Percentiles rank a stretch among this genome's conserved stretches.
These are phyloP conservation scores for Rhizoctonia solani DNA, from an alignment of 1,284 basidiomycete genomes.

Conservation along the genomic window DNA sequence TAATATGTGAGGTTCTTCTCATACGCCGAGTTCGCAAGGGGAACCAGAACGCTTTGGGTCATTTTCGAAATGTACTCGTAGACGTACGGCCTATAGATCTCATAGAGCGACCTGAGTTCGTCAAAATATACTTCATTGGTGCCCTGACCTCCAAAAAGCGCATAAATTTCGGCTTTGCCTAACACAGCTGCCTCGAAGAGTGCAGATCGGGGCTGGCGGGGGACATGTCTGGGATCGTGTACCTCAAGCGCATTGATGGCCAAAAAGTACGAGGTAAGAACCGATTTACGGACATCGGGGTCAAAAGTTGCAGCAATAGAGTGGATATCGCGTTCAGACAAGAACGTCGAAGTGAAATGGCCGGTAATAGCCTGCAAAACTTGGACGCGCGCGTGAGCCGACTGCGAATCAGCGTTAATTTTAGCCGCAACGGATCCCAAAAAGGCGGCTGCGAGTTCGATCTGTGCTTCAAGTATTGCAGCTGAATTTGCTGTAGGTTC, in stretches of 20 bases:
- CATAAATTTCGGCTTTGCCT: constrained; percentile 82
- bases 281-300: constrained; percentile 71
- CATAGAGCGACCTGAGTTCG: constrained; percentile 89
- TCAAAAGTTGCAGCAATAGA: constrained; percentile 77
- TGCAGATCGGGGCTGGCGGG: constrained; percentile 68
- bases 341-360: constrained; percentile 77
- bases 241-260: constrained; percentile 76
- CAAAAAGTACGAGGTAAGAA: constrained; percentile 81
- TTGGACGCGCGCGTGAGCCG: constrained; percentile 61
- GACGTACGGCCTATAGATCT: constrained; percentile 88
- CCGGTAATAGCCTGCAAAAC: constrained; percentile 74
- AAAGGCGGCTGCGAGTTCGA: constrained; percentile 81
- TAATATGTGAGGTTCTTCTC: constrained; percentile 69
- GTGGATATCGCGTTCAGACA: constrained; percentile 73
- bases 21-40: constrained; percentile 57
- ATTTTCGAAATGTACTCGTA: constrained; percentile 68
- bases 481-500: constrained; percentile 41
- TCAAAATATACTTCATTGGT: constrained; percentile 98
- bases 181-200: constrained; percentile 72
- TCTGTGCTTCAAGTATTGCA: constrained; percentile 57
- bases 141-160: constrained; percentile 97
- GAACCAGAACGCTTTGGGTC: constrained; percentile 69
- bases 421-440: constrained; percentile 71
- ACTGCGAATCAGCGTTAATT: constrained; percentile 58
- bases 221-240: constrained; percentile 59